Conservation (phyloP, 2,329 filamentous ascomycete species). For the Pseudogymnoascus destructans region DNA sequence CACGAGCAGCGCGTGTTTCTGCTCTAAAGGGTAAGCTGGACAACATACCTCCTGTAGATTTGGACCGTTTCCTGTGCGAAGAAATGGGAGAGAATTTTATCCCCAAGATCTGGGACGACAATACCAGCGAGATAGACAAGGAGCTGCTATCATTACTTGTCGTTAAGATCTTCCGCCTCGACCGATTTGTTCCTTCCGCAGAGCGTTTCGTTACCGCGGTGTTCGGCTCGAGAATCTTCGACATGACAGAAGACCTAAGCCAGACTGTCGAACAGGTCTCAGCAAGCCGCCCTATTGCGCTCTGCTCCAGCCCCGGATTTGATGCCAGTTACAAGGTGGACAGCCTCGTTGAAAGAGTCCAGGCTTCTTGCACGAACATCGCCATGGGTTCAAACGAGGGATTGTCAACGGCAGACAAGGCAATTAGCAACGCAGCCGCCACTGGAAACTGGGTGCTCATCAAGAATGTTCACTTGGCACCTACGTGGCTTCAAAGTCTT, state of each 20-base stretch:
- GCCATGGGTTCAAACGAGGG: constrained; percentile 98
- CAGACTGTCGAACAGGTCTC: constrained; percentile 75
- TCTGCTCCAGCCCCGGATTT: constrained; percentile 91
- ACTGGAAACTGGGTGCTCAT: constrained; percentile 91
- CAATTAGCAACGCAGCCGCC: constrained; percentile 82
- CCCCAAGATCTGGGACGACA: constrained; percentile 60
- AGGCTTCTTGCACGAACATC: constrained; percentile 82
- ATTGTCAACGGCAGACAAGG: constrained; percentile 83
- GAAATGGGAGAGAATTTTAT: constrained; percentile 79
- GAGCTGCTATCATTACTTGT: constrained; percentile 74
- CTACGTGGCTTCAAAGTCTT: constrained; percentile 90
- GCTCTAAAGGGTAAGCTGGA: constrained; percentile 63
- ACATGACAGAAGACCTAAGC: constrained; percentile 73
- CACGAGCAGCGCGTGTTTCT: constrained; percentile 53
- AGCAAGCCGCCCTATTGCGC: constrained; percentile 71
- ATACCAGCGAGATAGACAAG: constrained; percentile 54
- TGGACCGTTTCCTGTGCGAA: constrained; percentile 72
- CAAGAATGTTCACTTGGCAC: constrained; percentile 96
- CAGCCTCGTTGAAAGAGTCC: constrained; percentile 72
- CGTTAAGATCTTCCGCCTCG: constrained; percentile 88
- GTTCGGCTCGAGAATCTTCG: constrained; percentile 72
- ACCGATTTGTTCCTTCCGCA: constrained; percentile 84
- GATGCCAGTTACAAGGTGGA: constrained; percentile 99
- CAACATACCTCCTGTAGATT: constrained; percentile 46
- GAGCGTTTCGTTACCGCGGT: constrained; percentile 82